phyloP scores from a whole-genome alignment of 2,329 filamentous ascomycete species.

The Hypocreales sp. region DNA sequence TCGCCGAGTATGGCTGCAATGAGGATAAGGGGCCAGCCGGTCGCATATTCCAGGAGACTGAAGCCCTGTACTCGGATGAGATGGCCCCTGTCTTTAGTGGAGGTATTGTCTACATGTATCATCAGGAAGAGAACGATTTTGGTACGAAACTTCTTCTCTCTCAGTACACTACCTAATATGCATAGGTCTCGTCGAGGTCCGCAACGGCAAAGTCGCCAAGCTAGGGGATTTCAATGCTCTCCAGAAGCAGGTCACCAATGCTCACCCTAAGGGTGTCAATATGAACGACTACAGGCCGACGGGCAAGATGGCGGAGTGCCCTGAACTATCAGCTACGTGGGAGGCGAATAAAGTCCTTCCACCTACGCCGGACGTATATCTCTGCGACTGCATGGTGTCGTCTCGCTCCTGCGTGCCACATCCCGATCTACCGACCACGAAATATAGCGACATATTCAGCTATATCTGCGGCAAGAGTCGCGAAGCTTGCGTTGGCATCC shows the following conservation, averaged over 20 bases:
- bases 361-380: constrained; percentile 59
- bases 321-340: constrained; percentile 50
- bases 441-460: constrained; percentile 56
- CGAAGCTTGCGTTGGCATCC: constrained; percentile 51
- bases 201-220: constrained; percentile 42
- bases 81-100: no score
- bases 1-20: no score
- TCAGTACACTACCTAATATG: no score
- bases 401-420: constrained; percentile 57
- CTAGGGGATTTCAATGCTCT: constrained; percentile 63
- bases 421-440: constrained; percentile 35
- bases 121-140: no score
- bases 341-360: constrained; percentile 51
- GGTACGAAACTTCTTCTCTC: no score
- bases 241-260: constrained; percentile 51
- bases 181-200: constrained; percentile 52
- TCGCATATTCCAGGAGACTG: no score
- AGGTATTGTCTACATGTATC: no score
- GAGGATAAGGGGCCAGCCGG: no score
- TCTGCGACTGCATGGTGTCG: constrained; percentile 77
- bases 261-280: constrained; percentile 49
- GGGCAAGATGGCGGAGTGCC: constrained; percentile 61
- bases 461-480: constrained; percentile 53
- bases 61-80: no score
- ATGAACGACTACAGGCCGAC: constrained; percentile 55